Percentiles rank a stretch among this genome's conserved stretches.
phyloP scores from a whole-genome alignment of 441 rosid genomes.

The Mallotus japonicus region DNA sequence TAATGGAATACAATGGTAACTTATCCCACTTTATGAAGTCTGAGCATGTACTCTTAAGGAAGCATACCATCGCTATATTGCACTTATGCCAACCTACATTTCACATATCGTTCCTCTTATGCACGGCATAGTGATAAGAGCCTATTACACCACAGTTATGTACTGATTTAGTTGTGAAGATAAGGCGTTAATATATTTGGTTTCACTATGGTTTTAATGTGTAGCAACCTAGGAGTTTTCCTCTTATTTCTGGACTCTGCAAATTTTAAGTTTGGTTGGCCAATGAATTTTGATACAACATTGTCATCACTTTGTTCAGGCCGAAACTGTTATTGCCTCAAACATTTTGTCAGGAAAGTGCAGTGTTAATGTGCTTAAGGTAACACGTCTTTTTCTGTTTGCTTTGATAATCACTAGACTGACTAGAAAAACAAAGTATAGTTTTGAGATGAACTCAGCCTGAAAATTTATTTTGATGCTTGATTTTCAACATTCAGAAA shows the following conservation, averaged over 20 bases:
- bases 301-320: constrained; percentile 36
- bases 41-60: background rate
- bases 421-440: constrained; percentile 22
- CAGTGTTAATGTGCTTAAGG: constrained; percentile 57
- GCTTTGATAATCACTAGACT: constrained; percentile 10
- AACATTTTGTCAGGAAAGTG: constrained; percentile 57
- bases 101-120: background rate
- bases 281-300: background rate
- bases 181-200: background rate
- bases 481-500: constrained; percentile 47
- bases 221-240: background rate
- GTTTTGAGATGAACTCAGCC: background rate
- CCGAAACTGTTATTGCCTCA: constrained; percentile 57
- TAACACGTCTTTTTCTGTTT: constrained; percentile 23
- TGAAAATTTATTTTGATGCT: constrained; percentile 4
- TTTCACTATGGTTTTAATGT: background rate
- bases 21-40: background rate
- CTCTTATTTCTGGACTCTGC: background rate
- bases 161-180: background rate
- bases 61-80: background rate
- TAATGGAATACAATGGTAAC: background rate
- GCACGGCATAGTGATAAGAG: constrained; percentile 4
- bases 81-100: background rate
- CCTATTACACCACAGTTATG: background rate
- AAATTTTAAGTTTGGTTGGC: background rate